Evolutionary conservation across 2,329 filamentous ascomycete species (phyloP).

Genomic region (Erysiphe pulchra): DNA sequence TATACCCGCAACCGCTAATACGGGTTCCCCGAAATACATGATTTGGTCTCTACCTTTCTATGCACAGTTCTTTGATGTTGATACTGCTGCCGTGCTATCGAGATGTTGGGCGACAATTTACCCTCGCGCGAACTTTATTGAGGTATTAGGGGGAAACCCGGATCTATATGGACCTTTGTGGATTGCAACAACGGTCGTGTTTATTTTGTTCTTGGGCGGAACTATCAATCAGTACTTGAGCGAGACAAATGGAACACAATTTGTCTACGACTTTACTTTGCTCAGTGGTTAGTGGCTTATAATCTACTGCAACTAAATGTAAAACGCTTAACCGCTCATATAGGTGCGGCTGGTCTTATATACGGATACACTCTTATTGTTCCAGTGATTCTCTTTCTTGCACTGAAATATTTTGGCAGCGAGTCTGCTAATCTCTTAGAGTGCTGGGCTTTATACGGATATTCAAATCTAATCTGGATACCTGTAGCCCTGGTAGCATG

Average conservation of each 20-base stretch:
- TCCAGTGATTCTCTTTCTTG: constrained; percentile 63
- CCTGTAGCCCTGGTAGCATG: constrained; percentile 78
- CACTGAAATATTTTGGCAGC: constrained; percentile 84
- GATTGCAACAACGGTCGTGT: constrained; percentile 92
- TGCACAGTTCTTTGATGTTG: constrained; percentile 94
- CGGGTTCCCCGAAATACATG: constrained; percentile 49
- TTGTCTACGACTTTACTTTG: constrained; percentile 76
- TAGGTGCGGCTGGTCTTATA: constrained; percentile 66
- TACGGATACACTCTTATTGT: constrained; percentile 88
- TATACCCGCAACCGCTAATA: constrained; percentile 26
- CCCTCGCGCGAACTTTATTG: constrained; percentile 82
- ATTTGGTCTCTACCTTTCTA: constrained; percentile 90
- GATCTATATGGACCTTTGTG: constrained; percentile 94
- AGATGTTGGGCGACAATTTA: constrained; percentile 77
- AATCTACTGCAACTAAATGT: neutral
- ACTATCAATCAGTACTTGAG: constrained; percentile 83
- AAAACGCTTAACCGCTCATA: neutral
- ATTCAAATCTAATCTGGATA: constrained; percentile 93
- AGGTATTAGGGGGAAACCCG: constrained; percentile 87
- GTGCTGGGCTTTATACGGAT: constrained; percentile 88
- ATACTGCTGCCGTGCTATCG: constrained; percentile 67
- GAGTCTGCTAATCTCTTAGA: constrained; percentile 83
- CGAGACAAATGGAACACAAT: constrained; percentile 38
- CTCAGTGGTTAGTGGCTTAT: constrained; percentile 36
- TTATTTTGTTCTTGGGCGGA: constrained; percentile 84